Evolutionary conservation across 2,329 filamentous ascomycete species (phyloP).

Genomic region (Pseudogymnoascus sp.): DNA sequence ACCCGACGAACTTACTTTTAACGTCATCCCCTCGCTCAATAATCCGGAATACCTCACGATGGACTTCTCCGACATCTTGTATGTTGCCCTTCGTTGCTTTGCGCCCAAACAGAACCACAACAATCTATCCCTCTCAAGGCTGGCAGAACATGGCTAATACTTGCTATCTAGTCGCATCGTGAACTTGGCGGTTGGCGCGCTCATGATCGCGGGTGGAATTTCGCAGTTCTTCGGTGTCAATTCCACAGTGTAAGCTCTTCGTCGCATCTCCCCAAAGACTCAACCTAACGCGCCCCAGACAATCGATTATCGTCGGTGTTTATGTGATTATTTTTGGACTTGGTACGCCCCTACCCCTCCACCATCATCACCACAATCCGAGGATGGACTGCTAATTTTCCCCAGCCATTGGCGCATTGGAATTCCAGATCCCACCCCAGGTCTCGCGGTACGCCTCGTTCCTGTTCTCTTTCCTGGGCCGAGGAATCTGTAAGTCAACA

Average conservation of each 20-base stretch:
- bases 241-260: slow-evolving; percentile 21
- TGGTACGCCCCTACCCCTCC: slow-evolving; percentile 42
- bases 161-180: slow-evolving; percentile 67
- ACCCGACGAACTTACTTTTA: not conserved
- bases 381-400: not conserved
- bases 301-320: slow-evolving; percentile 68
- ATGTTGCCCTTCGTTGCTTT: slow-evolving; percentile 35
- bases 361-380: not conserved
- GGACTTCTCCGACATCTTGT: slow-evolving; percentile 93
- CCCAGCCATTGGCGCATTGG: slow-evolving; percentile 32
- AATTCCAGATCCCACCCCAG: slow-evolving; percentile 93
- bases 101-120: slow-evolving; percentile 15
- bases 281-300: slow-evolving; percentile 37
- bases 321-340: slow-evolving; percentile 91
- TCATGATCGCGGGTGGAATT: slow-evolving; percentile 82
- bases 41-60: slow-evolving; percentile 41
- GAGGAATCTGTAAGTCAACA: slow-evolving; percentile 71
- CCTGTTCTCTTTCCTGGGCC: slow-evolving; percentile 94
- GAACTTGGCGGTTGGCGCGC: slow-evolving; percentile 78
- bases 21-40: not conserved
- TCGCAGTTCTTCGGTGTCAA: slow-evolving; percentile 54
- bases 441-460: slow-evolving; percentile 91
- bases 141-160: slow-evolving; percentile 24
- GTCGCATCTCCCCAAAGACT: not conserved
- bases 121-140: slow-evolving; percentile 6